Percentiles rank a stretch among this genome's conserved stretches.
phyloP scores from a whole-genome alignment of 78 protist genomes.

The Planoprotostelium fungivorum region DNA sequence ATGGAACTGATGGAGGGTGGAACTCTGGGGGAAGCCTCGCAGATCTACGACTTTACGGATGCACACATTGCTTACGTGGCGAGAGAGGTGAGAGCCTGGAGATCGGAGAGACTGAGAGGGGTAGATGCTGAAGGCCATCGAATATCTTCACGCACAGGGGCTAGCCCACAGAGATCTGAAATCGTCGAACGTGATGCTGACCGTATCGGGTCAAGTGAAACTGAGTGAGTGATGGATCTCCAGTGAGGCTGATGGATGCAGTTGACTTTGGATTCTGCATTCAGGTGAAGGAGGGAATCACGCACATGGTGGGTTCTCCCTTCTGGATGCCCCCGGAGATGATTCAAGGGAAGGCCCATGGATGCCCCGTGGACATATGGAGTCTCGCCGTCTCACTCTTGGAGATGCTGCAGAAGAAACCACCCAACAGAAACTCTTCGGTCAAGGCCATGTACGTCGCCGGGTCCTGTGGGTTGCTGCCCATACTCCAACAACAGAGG shows the following conservation, averaged over 20 bases:
- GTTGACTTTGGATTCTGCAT: constrained; percentile 67
- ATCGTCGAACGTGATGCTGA: constrained; percentile 65
- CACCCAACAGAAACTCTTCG: constrained; percentile 52
- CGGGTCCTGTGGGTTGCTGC: constrained; percentile 23
- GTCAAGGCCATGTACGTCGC: constrained; percentile 53
- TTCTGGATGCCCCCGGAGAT: constrained; percentile 75
- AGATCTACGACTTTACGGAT: constrained; percentile 44
- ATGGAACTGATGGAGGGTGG: constrained; percentile 73
- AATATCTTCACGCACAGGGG: constrained; percentile 31
- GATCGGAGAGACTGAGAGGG: constrained; percentile 35
- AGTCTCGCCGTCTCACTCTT: constrained; percentile 52
- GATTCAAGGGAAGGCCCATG: constrained; percentile 55
- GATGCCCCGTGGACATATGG: constrained; percentile 42
- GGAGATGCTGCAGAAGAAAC: constrained; percentile 57
- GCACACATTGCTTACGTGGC: constrained; percentile 56
- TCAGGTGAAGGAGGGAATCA: constrained; percentile 27
- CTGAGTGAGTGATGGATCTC: constrained; percentile 23
- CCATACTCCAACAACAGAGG: background rate
- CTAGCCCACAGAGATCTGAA: constrained; percentile 60
- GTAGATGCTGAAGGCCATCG: constrained; percentile 48
- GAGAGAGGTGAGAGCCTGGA: constrained; percentile 11
- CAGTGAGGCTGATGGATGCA: background rate
- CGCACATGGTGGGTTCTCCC: constrained; percentile 72
- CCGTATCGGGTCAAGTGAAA: constrained; percentile 58
- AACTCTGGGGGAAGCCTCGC: constrained; percentile 46